phyloP scores from a whole-genome alignment of 225 moss, liverwort and hornwort species.

The Antitrichia curtipendula region DNA sequence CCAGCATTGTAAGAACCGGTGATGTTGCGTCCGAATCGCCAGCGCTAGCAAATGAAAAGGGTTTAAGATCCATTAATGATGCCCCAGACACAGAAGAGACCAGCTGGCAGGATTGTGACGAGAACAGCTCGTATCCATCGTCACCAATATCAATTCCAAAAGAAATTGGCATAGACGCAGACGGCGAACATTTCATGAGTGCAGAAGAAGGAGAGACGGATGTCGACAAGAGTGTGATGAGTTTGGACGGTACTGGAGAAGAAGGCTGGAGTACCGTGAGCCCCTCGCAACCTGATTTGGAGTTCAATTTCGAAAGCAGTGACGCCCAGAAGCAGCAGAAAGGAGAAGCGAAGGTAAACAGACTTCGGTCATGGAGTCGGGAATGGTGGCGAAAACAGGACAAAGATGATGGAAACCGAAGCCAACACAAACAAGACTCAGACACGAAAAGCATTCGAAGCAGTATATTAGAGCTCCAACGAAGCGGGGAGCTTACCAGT shows the following conservation, averaged over 20 bases:
- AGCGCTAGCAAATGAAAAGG: background rate
- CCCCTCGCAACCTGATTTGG: slow-evolving; percentile 78
- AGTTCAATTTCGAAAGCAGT: slow-evolving; percentile 44
- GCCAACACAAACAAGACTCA: slow-evolving; percentile 42
- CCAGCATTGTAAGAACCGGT: background rate
- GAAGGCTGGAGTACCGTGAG: slow-evolving; percentile 96
- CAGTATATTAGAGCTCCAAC: slow-evolving; percentile 12
- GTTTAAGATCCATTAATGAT: background rate
- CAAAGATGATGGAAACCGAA: slow-evolving; percentile 2
- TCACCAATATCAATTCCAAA: slow-evolving; percentile 9
- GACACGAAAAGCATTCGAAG: slow-evolving; percentile 48
- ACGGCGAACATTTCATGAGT: slow-evolving; percentile 38
- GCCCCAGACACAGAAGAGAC: slow-evolving; percentile 28
- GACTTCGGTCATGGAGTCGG: slow-evolving; percentile 54
- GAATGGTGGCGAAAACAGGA: slow-evolving; percentile 96
- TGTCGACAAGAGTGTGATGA: slow-evolving; percentile 30
- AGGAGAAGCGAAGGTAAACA: background rate
- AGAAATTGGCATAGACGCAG: slow-evolving; percentile 18
- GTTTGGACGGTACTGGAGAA: slow-evolving; percentile 40
- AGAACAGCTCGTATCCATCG: slow-evolving; percentile 17
- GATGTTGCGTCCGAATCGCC: slow-evolving; percentile 20
- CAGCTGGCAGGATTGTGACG: slow-evolving; percentile 46
- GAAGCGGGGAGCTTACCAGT: slow-evolving; percentile 41
- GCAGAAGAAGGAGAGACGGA: slow-evolving; percentile 55
- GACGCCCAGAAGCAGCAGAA: slow-evolving; percentile 28